Evolutionary conservation across 106 monocot species (phyloP), one percentile per base, ranked within the genome.

Genomic region (Amphibolis antarctica): DNA sequence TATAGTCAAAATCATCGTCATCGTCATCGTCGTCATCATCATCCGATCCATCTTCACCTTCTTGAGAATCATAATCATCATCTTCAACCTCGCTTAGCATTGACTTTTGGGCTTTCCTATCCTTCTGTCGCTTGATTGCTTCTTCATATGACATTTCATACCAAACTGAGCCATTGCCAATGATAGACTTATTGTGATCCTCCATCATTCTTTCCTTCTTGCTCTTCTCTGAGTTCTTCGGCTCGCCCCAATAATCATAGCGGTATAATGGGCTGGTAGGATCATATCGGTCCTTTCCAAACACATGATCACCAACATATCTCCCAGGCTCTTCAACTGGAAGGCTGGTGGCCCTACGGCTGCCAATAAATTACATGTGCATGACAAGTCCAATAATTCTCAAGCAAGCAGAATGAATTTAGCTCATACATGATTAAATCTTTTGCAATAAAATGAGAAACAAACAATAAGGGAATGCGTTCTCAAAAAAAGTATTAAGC

Each of bases 81-180:
- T 73, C 20, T 20, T 75, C 72, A 44, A 60, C 55, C 2, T n/a
- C 57, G 21, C 73, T 69, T 58, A 66, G 54, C 0, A 75, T 65
- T 48, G 75, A 78, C 72, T 45, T 66, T 12, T 64, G 71, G 19
- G 67, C 76, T 64, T 92, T 84, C n/a, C 78, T 19, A 9, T 42
- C 68, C 72, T 43, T 64, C 26, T 66, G 63, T 43, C 82, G 77
- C 31, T 79, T 76, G 30, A 86, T 82, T 47, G 82, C 80, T 52
- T 89, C 83, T 52, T 89, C 86, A 29, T 96, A 96, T 0, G 89
- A 80, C 94, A 96, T 89, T 60, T 86, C 89, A 13, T 86, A 84
- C 94, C 94, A 96, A 26, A 88, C 80, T 0, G 59, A 73, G 4
- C 77, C 77, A 49, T 63, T 83, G 7, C 86, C 94, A 36, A 96